Base-by-base conservation (phyloP, 139 green algal species). In the Chlamydomonas applanata region DNA sequence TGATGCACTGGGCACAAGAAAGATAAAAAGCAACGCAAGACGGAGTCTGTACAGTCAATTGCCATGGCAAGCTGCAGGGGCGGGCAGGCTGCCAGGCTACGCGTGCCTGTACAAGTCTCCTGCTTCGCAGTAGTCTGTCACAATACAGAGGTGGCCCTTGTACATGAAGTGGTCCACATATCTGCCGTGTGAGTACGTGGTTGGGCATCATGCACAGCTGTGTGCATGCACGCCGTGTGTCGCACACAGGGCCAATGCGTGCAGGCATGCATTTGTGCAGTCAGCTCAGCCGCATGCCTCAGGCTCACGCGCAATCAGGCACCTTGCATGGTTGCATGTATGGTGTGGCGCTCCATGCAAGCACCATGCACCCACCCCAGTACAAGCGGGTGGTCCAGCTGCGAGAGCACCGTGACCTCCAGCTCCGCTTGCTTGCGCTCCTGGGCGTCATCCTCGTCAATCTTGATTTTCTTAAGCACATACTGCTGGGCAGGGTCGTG, bases 41-140 rank as follows among this genome's bases (percentile, higher is more conserved):
- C n/a, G n/a, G n/a, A n/a, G n/a, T n/a, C n/a, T n/a, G n/a, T n/a
- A n/a, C n/a, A n/a, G n/a, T n/a, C n/a, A n/a, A n/a, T n/a, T n/a
- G n/a, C n/a, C n/a, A n/a, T n/a, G n/a, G n/a, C n/a, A n/a, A n/a
- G n/a, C n/a, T n/a, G n/a, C n/a, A n/a, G n/a, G n/a, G n/a, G n/a
- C n/a, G n/a, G 40, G 40, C 40, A 49, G 40, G 11, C 7, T 11
- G 11, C 7, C 40, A 49, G 7, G 14, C 32, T 9, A 5, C 34
- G 57, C n/a, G 13, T 59, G 54, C 75, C 84, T 73, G 64, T 84
- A 89, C 33, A 92, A 62, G 76, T 92, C 87, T 0, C 88, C 86
- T 16, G 66, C 75, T 67, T 91, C 88, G 69, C 84, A 90, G 81
- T 85, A 91, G n/a, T 90, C 82, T 16, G 85, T 90, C 17, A 90